phyloP scores from a whole-genome alignment of 352 stramenopile species.

The Bremia lactucae region DNA sequence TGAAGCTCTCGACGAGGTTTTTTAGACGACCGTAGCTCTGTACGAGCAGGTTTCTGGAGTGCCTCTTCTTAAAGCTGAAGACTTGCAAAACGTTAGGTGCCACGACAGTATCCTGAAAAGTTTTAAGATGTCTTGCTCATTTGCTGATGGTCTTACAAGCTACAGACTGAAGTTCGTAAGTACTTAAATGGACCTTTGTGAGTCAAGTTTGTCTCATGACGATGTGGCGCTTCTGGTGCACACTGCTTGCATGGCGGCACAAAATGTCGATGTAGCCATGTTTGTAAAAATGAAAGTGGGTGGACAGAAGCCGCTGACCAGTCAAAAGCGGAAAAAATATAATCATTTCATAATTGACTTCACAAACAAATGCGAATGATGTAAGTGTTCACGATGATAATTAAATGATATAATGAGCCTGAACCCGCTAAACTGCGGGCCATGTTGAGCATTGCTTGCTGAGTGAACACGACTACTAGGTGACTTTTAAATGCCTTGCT shows the following conservation, averaged over 20 bases:
- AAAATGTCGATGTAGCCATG: conserved; percentile 28
- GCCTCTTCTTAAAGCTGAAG: conserved; percentile 21
- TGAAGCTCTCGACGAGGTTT: conserved; percentile 44
- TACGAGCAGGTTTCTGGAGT: conserved; percentile 19
- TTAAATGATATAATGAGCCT: conserved; percentile 78
- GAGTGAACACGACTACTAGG: conserved; percentile 41
- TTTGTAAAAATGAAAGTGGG: conserved; percentile 12
- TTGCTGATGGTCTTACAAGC: conserved; percentile 36
- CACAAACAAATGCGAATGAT: too few species aligned
- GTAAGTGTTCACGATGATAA: conserved; percentile 53
- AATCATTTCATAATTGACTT: not conserved
- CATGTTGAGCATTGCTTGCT: conserved; percentile 54
- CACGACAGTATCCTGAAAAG: conserved; percentile 20
- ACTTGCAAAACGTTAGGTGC: conserved; percentile 22
- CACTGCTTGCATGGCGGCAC: conserved; percentile 24
- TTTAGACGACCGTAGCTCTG: conserved; percentile 32
- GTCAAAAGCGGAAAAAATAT: conserved; percentile 1
- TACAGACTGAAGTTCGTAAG: conserved; percentile 64
- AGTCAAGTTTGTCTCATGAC: conserved; percentile 12
- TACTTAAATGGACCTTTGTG: conserved; percentile 36
- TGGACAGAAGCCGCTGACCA: conserved; percentile 13
- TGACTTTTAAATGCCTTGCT: too few species aligned
- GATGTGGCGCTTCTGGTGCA: conserved; percentile 22
- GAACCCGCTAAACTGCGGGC: conserved; percentile 33
- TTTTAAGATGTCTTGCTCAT: conserved; percentile 23